Conservation (phyloP, 176 grass and related monocot species). For the Zoysia pacifica region DNA sequence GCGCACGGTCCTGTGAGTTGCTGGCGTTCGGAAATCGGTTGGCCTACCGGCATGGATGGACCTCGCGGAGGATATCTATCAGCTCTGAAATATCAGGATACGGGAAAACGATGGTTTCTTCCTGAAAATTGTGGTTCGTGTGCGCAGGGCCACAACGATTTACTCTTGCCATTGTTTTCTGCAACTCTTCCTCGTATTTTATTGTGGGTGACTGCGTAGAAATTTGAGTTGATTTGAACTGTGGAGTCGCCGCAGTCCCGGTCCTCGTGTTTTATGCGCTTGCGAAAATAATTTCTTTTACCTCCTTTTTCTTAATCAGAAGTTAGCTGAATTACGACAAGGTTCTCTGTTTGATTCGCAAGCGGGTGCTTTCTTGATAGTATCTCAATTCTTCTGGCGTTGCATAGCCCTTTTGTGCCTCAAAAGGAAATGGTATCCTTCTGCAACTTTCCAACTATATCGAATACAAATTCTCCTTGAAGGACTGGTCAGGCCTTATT, state of each 20-base stretch:
- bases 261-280: not conserved
- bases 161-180: conserved; percentile 34
- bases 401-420: conserved; percentile 3
- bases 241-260: not conserved
- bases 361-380: conserved; percentile 34
- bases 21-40: conserved; percentile 45
- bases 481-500: conserved; percentile 15
- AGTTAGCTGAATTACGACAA: conserved; percentile 28
- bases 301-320: conserved; percentile 1
- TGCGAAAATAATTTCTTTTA: not conserved
- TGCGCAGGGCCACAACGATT: conserved; percentile 4
- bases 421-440: conserved; percentile 40
- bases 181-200: not conserved
- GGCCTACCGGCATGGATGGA: conserved; percentile 28
- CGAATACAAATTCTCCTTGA: conserved; percentile 44
- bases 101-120: too few relatives aligned
- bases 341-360: conserved; percentile 38
- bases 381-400: conserved; percentile 32
- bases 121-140: not conserved
- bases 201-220: not conserved
- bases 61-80: not conserved
- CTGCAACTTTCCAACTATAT: conserved; percentile 36
- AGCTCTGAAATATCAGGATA: not conserved
- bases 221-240: conserved; percentile 12
- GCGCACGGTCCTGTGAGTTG: conserved; percentile 26